Conservation (phyloP, 495 filamentous ascomycete species). For the Glutinoglossum americanum region DNA sequence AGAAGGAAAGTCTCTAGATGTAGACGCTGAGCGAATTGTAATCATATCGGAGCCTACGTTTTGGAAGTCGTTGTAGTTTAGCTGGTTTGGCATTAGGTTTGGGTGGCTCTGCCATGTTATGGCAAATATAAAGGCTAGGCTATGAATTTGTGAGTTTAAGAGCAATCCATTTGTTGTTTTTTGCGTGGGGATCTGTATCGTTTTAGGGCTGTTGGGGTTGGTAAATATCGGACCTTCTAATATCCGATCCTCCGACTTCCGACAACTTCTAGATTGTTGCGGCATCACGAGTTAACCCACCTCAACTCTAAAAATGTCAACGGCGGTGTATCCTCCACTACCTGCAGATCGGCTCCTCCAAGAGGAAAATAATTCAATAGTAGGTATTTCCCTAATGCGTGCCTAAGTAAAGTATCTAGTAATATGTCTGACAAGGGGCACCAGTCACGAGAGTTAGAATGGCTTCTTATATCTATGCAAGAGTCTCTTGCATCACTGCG, state of each 20-base stretch:
- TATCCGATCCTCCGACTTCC: neutral
- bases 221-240: no score
- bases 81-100: neutral
- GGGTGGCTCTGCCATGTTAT: neutral
- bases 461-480: slow-evolving; percentile 65
- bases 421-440: slow-evolving; percentile 7
- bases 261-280: neutral
- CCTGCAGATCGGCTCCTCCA: slow-evolving; percentile 37
- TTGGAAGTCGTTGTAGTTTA: slow-evolving; percentile 1
- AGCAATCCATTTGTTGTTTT: no score
- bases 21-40: neutral
- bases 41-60: neutral
- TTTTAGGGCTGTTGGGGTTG: no score
- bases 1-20: neutral
- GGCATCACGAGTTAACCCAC: neutral
- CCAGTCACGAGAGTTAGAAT: slow-evolving; percentile 59
- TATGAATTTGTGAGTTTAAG: neutral
- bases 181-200: no score
- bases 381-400: slow-evolving; percentile 16
- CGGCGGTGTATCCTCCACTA: slow-evolving; percentile 56
- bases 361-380: slow-evolving; percentile 45
- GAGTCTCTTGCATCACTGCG: slow-evolving; percentile 57
- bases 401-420: slow-evolving; percentile 1
- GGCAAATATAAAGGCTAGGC: neutral
- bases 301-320: slow-evolving; percentile 33